phyloP scores from a whole-genome alignment of 2,329 filamentous ascomycete genomes.

The Penicillium sp. region DNA sequence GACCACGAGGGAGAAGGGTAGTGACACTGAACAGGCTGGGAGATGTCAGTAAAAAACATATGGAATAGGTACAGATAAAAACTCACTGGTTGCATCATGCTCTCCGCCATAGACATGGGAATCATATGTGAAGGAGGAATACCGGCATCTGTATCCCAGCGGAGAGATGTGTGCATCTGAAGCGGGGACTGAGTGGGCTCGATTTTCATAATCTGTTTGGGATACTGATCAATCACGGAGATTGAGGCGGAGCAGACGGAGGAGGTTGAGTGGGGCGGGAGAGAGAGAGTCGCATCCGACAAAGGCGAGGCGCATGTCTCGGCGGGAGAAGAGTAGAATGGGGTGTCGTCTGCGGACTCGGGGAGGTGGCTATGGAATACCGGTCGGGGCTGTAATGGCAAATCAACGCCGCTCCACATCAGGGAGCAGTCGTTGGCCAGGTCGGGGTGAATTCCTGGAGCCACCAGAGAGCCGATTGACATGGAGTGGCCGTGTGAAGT shows the following conservation, averaged over 20 bases:
- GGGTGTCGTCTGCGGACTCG: slow-evolving; percentile 38
- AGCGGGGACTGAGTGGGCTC: slow-evolving; percentile 36
- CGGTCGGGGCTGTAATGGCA: slow-evolving; percentile 31
- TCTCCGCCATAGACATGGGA: slow-evolving; percentile 34
- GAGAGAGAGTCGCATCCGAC: slow-evolving; percentile 36
- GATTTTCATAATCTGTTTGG: slow-evolving; percentile 32
- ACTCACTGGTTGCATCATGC: slow-evolving; percentile 39
- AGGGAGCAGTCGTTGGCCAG: slow-evolving; percentile 32
- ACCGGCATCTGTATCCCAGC: slow-evolving; percentile 35
- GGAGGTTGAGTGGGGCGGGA: slow-evolving; percentile 31
- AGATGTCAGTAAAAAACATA: slow-evolving; percentile 28
- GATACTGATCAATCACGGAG: slow-evolving; percentile 35
- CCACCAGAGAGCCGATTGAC: slow-evolving; percentile 38
- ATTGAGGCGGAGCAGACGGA: slow-evolving; percentile 36
- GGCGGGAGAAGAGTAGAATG: slow-evolving; percentile 43
- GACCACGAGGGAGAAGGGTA: slow-evolving; percentile 27
- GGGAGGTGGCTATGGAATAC: slow-evolving; percentile 34
- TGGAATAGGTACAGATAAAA: background rate
- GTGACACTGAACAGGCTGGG: slow-evolving; percentile 21
- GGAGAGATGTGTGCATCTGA: slow-evolving; percentile 31
- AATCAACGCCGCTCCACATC: slow-evolving; percentile 38
- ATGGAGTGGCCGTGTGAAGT: slow-evolving; percentile 33
- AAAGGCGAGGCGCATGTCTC: slow-evolving; percentile 45
- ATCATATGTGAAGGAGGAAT: slow-evolving; percentile 34
- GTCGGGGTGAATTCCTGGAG: slow-evolving; percentile 33